Percentiles rank a stretch among this genome's conserved stretches.
These are phyloP conservation scores for Flaveria bidentis DNA, from an alignment of 129 eudicot genomes.

Conservation along the genomic window DNA sequence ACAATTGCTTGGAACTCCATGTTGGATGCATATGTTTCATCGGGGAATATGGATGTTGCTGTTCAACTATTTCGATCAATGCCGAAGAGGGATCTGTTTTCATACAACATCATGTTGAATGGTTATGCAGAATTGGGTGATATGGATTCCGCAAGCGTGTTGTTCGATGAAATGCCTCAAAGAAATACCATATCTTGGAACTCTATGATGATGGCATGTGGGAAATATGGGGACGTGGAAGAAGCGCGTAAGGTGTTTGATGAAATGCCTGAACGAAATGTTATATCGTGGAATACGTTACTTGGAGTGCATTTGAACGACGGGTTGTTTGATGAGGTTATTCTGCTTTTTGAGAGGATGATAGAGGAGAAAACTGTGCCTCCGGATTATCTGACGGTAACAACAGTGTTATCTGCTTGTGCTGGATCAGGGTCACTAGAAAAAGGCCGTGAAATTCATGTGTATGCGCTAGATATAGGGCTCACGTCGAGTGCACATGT, in stretches of 20 bases:
- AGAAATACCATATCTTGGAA: slow-evolving; percentile 41
- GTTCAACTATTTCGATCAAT: slow-evolving; percentile 29
- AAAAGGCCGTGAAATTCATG: slow-evolving; percentile 39
- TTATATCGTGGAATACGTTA: slow-evolving; percentile 54
- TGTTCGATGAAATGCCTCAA: slow-evolving; percentile 41
- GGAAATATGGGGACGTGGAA: slow-evolving; percentile 40
- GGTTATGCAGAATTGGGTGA: slow-evolving; percentile 43
- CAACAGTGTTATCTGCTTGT: slow-evolving; percentile 44
- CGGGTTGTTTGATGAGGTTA: slow-evolving; percentile 26
- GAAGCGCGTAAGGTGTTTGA: slow-evolving; percentile 44
- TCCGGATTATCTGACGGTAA: slow-evolving; percentile 42
- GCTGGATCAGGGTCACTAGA: slow-evolving; percentile 40
- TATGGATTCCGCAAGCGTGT: slow-evolving; percentile 25
- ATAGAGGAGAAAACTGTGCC: slow-evolving; percentile 13
- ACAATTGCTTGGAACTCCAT: slow-evolving; percentile 52
- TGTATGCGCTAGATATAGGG: slow-evolving; percentile 30
- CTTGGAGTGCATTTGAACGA: slow-evolving; percentile 39
- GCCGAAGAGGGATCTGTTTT: slow-evolving; percentile 41
- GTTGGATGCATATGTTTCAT: slow-evolving; percentile 46
- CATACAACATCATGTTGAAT: slow-evolving; percentile 42
- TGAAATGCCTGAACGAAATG: slow-evolving; percentile 43
- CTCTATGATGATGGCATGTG: slow-evolving; percentile 48
- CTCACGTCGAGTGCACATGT: slow-evolving; percentile 37
- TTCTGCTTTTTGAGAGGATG: slow-evolving; percentile 46
- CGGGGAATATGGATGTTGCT: slow-evolving; percentile 36